A percentile compares a stretch with the other conserved stretches of the same genome.
Conservation (phyloP, 2,329 filamentous ascomycete genomes). For the Lachnellula subtilissima region DNA sequence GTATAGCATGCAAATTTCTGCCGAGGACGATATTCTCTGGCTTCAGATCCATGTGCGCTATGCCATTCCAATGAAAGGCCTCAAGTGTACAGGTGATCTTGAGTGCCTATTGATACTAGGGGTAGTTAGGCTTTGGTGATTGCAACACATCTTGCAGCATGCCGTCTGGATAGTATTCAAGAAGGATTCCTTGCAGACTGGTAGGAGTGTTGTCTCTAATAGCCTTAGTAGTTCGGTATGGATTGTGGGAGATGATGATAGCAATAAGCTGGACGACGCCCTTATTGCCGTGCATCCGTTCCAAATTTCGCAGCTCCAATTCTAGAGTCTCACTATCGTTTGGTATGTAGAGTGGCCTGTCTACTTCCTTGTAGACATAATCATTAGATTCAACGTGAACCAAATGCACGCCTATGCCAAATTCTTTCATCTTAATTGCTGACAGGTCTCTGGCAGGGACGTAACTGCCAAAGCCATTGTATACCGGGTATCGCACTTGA, state of each 20-base stretch:
- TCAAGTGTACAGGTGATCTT: slow-evolving; percentile 19
- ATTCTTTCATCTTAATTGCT: slow-evolving; percentile 17
- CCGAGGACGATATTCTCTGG: slow-evolving; percentile 20
- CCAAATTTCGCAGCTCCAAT: slow-evolving; percentile 24
- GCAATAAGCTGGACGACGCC: slow-evolving; percentile 20
- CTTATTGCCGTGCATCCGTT: slow-evolving; percentile 11
- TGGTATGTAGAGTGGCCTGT: slow-evolving; percentile 20
- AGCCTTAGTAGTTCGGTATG: slow-evolving; percentile 11
- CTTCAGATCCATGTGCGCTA: slow-evolving; percentile 26
- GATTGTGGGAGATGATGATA: slow-evolving; percentile 17
- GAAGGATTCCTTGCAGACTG: slow-evolving; percentile 18
- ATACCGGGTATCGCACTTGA: slow-evolving; percentile 14
- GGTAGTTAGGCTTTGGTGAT: slow-evolving; percentile 4
- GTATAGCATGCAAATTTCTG: slow-evolving; percentile 9
- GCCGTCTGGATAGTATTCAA: slow-evolving; percentile 21
- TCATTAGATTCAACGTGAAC: slow-evolving; percentile 7
- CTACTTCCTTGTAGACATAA: slow-evolving; percentile 25
- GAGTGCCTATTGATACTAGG: slow-evolving; percentile 18
- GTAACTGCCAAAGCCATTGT: slow-evolving; percentile 6
- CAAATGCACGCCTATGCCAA: slow-evolving; percentile 13
- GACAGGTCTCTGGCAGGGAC: slow-evolving; percentile 13
- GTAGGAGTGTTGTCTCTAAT: not conserved
- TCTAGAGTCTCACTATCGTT: slow-evolving; percentile 21
- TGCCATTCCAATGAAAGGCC: slow-evolving; percentile 15
- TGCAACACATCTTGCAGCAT: slow-evolving; percentile 15